A percentile compares a stretch with the other conserved stretches of the same genome.
These are phyloP conservation scores for Fraxinus paxiana DNA, from an alignment of 305 asterid genomes.

Conservation along the genomic window DNA sequence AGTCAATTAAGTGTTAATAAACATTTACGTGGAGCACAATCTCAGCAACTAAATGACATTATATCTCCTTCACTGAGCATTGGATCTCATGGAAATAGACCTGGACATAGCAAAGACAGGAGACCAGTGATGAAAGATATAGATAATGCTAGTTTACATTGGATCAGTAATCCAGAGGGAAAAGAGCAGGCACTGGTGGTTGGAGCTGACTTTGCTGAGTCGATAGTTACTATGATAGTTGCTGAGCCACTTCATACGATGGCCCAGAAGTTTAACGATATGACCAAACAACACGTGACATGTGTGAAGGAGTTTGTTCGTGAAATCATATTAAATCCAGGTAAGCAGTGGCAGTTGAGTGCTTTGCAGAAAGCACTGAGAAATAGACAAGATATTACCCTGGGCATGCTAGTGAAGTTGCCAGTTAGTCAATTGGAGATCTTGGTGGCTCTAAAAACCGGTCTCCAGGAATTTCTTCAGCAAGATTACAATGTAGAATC, in stretches of 20 bases:
- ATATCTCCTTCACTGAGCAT: conserved; percentile 29
- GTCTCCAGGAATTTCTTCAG: conserved; percentile 63
- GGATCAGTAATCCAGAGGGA: conserved; percentile 42
- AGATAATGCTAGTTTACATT: conserved; percentile 39
- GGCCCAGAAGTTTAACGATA: conserved; percentile 56
- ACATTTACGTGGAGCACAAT: conserved; percentile 36
- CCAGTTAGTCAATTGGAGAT: conserved; percentile 69
- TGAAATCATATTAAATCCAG: conserved; percentile 60
- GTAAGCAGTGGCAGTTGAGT: conserved; percentile 68
- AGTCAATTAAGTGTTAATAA: conserved; percentile 55
- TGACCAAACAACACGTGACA: conserved; percentile 45
- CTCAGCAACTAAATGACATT: neutral
- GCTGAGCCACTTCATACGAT: conserved; percentile 68
- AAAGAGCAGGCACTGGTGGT: conserved; percentile 42
- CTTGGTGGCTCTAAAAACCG: conserved; percentile 76
- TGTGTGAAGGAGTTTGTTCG: conserved; percentile 62
- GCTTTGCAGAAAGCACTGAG: conserved; percentile 67
- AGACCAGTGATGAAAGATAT: conserved; percentile 40
- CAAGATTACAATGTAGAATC: conserved; percentile 45
- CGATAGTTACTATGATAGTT: conserved; percentile 63
- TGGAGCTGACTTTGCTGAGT: conserved; percentile 74
- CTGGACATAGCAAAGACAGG: conserved; percentile 45
- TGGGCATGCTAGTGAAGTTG: conserved; percentile 57
- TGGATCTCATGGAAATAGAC: conserved; percentile 55
- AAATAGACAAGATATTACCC: conserved; percentile 63